Base-by-base conservation (phyloP, 495 filamentous ascomycete species). In the Amniculicola lignicola region DNA sequence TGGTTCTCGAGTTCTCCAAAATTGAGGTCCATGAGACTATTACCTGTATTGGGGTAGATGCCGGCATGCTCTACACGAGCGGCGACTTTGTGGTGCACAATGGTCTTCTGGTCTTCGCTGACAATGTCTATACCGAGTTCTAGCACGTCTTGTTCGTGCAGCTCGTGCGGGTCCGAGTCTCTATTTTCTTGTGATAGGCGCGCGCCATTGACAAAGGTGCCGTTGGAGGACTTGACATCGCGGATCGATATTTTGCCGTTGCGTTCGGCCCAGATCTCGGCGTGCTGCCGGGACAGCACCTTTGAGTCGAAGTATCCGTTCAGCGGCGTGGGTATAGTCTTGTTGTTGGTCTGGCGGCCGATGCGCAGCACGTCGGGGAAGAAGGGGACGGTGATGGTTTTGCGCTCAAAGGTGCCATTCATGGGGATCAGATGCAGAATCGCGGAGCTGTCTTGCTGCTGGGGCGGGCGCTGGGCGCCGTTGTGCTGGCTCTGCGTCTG, bases 281-380 rank as follows among this genome's bases (percentile, higher is more conserved):
- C 93, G 72, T 98, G 93, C 69, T 96, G 91, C 54, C 93, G 78
- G 28, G 92, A 96, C 12, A 98, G 80, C 29, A 98, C 93, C 67
- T 98, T 98, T 15, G 90, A 96, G 69, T 98, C 93, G 65, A 98
- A 98, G 67, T 86, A 98, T 11, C 93, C 93, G 71, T 98, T 98
- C 45, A 81, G 69, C 1, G 88, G 81, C 0, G 90, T 93, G 0
- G 93, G 93, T 10, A 95, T 77, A 1, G 93, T 97, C 70, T 96
- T 96, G 18, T 86, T 84, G 70, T 98, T 98, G 12, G 93, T 98
- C 73, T 98, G 93, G 22, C 93, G 87, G 42, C 93, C 93, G 64
- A 98, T 96, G 41, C 89, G 83, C 51, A 97, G 74, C 3, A 88
- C 85, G 6, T 97, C 92, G 12, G 93, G 93, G 61, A 76, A 87